Base-by-base conservation (phyloP, 2,329 filamentous ascomycete genomes). In the Plenodomus biglobosus region DNA sequence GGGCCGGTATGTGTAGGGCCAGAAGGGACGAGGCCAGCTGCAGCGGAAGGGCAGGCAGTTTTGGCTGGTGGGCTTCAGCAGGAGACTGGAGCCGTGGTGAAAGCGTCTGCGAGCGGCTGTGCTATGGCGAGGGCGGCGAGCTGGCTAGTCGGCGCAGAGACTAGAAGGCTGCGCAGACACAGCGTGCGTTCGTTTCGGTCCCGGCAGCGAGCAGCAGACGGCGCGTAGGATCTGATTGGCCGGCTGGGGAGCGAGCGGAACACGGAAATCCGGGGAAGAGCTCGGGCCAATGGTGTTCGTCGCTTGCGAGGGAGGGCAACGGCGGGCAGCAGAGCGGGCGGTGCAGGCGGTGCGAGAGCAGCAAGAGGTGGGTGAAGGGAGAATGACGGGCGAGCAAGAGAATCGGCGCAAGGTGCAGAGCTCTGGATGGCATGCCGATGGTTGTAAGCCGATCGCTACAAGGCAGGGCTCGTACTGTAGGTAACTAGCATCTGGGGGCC, bases 361-460 rank as follows among this genome's bases (percentile, higher is more conserved):
- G 45, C 40, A n/a, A 13, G 36, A 24, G 34, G 20, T 38, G 22
- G 44, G 57, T 42, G 52, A 40, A 30, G 41, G 37, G 20, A 19
- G 20, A 20, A 7, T 32, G 13, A 32, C 13, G 27, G 22, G 27
- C 27, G 27, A 32, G 27, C 27, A 7, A 32, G 20, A 36, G 45
- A 48, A 43, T 44, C 44, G 43, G 24, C 27, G 44, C 38, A 46
- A 44, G 46, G 39, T 45, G 52, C 44, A 50, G 59, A 52, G 50
- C 58, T 36, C 47, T 44, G 43, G 42, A 42, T 22, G n/a, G n/a
- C n/a, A n/a, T n/a, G n/a, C n/a, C n/a, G n/a, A n/a, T n/a, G 44
- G 38, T 40, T 56, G 64, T 62, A 66, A 68, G 65, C 62, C 59
- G 61, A 64, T 66, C 58, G 57, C 58, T 55, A 52, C 58, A 46